These are phyloP conservation scores for Dioszegia hungarica DNA, from an alignment of 768 basidiomycete genomes.

Conservation along the genomic window DNA sequence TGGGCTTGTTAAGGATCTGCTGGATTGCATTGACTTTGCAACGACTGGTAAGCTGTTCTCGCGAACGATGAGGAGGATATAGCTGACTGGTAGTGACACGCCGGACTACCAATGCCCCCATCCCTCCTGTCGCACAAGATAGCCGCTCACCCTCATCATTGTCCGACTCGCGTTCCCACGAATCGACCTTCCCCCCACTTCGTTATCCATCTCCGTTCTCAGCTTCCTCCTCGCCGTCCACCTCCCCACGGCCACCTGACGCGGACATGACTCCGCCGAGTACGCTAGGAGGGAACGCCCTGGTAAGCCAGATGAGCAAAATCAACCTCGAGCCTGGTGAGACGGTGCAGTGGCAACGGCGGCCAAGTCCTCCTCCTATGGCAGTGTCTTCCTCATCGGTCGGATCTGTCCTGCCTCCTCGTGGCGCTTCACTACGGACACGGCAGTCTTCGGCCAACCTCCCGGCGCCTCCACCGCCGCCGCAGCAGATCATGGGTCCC, in stretches of 20 bases:
- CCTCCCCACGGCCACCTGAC: slow-evolving; percentile 28
- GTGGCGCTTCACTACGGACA: slow-evolving; percentile 35
- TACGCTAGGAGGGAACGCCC: slow-evolving; percentile 22
- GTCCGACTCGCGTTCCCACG: slow-evolving; percentile 27
- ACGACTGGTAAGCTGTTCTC: slow-evolving; percentile 60
- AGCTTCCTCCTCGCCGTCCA: slow-evolving; percentile 27
- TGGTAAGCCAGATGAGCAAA: slow-evolving; percentile 34
- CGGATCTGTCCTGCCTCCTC: slow-evolving; percentile 27
- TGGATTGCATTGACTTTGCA: slow-evolving; percentile 80
- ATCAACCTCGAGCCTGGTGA: slow-evolving; percentile 35
- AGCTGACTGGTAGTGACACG: slow-evolving; percentile 19
- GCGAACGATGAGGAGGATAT: not conserved
- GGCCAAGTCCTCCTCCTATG: slow-evolving; percentile 21
- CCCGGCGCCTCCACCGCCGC: not conserved
- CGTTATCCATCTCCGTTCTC: slow-evolving; percentile 41
- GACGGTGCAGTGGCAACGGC: slow-evolving; percentile 21
- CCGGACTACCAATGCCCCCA: slow-evolving; percentile 17
- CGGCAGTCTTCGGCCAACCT: slow-evolving; percentile 12
- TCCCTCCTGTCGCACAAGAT: slow-evolving; percentile 22
- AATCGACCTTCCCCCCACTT: slow-evolving; percentile 26
- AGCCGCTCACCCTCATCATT: slow-evolving; percentile 29
- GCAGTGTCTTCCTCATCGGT: slow-evolving; percentile 2
- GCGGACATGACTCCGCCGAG: slow-evolving; percentile 14
- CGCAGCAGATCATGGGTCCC: not conserved
- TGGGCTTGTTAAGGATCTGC: slow-evolving; percentile 63